These are phyloP conservation scores for Wickerhamiella shivajii DNA, from an alignment of 805 yeast genomes.

Conservation along the genomic window DNA sequence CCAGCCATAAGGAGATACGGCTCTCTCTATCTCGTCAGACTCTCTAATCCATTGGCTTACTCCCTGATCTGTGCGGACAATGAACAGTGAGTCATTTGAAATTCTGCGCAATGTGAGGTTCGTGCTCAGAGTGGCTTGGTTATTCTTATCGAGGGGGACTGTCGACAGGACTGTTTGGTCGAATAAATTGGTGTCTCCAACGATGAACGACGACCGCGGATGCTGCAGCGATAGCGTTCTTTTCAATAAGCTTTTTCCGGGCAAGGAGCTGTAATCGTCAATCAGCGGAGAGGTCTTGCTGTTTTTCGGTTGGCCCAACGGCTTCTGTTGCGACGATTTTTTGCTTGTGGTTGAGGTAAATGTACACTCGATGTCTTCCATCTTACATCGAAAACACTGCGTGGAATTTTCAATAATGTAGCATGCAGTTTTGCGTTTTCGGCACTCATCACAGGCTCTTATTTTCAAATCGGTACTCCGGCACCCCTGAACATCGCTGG, in stretches of 20 bases:
- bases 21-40: conserved; percentile 68
- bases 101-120: conserved; percentile 64
- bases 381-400: conserved; percentile 64
- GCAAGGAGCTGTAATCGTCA: conserved; percentile 51
- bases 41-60: conserved; percentile 59
- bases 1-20: conserved; percentile 88
- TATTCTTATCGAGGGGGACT: conserved; percentile 53
- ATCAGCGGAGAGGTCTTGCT: conserved; percentile 25
- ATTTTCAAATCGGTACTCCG: conserved; percentile 17
- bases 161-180: conserved; percentile 56
- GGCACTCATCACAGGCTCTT: conserved; percentile 72
- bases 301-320: conserved; percentile 8
- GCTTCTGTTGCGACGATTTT: conserved; percentile 21
- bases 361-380: conserved; percentile 60
- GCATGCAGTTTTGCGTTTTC: conserved; percentile 68
- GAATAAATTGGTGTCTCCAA: conserved; percentile 78
- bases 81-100: conserved; percentile 58
- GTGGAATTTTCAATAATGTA: conserved; percentile 38
- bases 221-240: conserved; percentile 65
- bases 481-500: conserved; percentile 3
- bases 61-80: conserved; percentile 57
- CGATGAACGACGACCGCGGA: conserved; percentile 77
- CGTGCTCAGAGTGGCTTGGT: conserved; percentile 62
- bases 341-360: conserved; percentile 37
- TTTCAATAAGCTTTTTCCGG: conserved; percentile 48